These are phyloP conservation scores for Eudorina sp. DNA, from an alignment of 139 green algal species.

Conservation along the genomic window DNA sequence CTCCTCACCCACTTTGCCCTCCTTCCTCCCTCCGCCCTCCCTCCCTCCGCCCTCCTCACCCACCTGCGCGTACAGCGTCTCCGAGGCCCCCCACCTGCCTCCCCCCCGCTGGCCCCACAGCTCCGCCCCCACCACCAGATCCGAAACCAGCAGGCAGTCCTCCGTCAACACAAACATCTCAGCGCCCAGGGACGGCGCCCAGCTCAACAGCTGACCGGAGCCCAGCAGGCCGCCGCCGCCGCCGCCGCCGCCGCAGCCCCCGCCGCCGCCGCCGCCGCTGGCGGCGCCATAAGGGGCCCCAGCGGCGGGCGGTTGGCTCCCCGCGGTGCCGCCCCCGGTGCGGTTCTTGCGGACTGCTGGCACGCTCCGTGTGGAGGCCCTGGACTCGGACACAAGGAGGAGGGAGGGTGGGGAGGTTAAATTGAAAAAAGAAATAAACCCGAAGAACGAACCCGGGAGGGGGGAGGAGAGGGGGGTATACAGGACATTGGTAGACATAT, in stretches of 20 bases:
- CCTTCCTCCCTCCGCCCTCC: neutral
- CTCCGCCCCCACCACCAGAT: conserved; percentile 22
- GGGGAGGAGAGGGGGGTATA: no score
- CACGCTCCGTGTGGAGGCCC: conserved; percentile 24
- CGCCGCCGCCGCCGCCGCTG: neutral
- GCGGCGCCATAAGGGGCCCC: no score
- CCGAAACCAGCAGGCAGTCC: conserved; percentile 30
- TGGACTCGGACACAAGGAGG: no score
- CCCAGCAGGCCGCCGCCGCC: neutral
- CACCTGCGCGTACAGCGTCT: conserved; percentile 31
- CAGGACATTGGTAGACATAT: no score
- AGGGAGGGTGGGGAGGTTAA: no score
- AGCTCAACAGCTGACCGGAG: neutral
- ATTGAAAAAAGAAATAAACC: no score
- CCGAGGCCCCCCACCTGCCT: neutral
- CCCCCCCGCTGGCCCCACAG: conserved; percentile 12
- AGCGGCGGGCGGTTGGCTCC: no score
- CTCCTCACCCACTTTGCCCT: neutral
- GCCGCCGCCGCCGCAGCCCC: neutral
- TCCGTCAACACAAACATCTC: conserved; percentile 32
- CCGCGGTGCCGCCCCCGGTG: neutral
- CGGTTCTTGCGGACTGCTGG: neutral
- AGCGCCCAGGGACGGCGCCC: conserved; percentile 20
- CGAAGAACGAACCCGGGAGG: no score
- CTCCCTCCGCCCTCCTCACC: neutral